phyloP scores from a whole-genome alignment of 202 grass and related monocot genomes.

The Digitaria exilis region DNA sequence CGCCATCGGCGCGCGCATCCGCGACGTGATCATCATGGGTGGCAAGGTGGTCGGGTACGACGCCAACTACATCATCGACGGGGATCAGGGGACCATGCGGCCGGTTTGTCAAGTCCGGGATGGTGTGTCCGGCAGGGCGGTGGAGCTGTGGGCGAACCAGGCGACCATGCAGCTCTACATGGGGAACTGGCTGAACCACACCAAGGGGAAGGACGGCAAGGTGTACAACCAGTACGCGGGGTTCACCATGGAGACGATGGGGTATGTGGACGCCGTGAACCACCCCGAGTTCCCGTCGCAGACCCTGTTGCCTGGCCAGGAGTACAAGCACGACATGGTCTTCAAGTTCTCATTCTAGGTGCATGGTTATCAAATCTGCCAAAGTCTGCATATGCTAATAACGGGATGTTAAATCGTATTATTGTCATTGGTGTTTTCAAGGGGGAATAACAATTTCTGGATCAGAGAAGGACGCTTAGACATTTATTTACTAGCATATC shows the following conservation, averaged over 20 bases:
- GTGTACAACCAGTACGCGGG: slow-evolving; percentile 55
- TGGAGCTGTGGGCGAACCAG: slow-evolving; percentile 72
- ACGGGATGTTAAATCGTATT: background rate
- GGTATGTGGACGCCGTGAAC: slow-evolving; percentile 79
- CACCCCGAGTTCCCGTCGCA: slow-evolving; percentile 83
- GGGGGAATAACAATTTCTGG: background rate
- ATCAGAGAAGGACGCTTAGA: background rate
- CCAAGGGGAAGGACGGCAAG: slow-evolving; percentile 60
- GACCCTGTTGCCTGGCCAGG: slow-evolving; percentile 59
- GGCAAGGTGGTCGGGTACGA: too few species aligned
- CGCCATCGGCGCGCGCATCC: too few species aligned
- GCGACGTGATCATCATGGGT: too few species aligned
- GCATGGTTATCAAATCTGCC: background rate
- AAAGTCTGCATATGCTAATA: background rate
- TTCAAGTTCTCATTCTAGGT: slow-evolving; percentile 53
- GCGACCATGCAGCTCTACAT: slow-evolving; percentile 84
- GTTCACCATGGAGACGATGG: slow-evolving; percentile 80
- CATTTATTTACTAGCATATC: too few species aligned
- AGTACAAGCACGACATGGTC: slow-evolving; percentile 78
- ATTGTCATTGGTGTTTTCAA: background rate
- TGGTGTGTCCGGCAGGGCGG: slow-evolving; percentile 23
- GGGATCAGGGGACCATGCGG: slow-evolving; percentile 30
- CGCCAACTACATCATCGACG: too few species aligned
- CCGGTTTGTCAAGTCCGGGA: background rate
- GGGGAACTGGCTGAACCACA: slow-evolving; percentile 54